Percentiles rank a stretch among this genome's conserved stretches.
phyloP scores from a whole-genome alignment of 352 stramenopile genomes.

The Globisporangium middletonii region DNA sequence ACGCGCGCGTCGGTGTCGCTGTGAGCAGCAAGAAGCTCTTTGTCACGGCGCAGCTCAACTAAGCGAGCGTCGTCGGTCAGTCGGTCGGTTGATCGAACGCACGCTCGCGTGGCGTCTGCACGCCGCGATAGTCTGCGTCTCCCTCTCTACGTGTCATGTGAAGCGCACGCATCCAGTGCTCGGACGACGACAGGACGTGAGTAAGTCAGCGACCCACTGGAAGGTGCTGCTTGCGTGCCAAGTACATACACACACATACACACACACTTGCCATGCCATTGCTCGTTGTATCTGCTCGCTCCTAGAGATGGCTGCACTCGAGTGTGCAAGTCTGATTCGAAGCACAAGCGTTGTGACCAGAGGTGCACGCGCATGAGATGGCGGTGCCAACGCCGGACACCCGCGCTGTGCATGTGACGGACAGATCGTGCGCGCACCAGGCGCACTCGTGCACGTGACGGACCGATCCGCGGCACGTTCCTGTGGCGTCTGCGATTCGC shows the following conservation, averaged over 20 bases:
- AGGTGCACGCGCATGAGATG: too few relatives aligned
- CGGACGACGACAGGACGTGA: not conserved
- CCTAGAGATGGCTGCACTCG: not conserved
- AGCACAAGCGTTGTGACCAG: not conserved
- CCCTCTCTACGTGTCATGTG: too few relatives aligned
- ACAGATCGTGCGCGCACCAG: too few relatives aligned
- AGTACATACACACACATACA: not conserved
- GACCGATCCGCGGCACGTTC: slow-evolving; percentile 5
- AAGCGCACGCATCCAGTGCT: too few relatives aligned
- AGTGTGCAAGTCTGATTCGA: too few relatives aligned
- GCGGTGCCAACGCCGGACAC: too few relatives aligned
- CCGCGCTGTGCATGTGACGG: too few relatives aligned
- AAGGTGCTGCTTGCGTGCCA: not conserved
- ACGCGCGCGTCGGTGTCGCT: slow-evolving; percentile 62
- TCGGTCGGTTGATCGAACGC: not conserved
- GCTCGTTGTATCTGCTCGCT: not conserved
- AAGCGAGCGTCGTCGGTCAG: not conserved
- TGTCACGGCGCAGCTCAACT: slow-evolving; percentile 24
- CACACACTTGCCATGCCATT: not conserved
- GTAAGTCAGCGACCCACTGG: not conserved
- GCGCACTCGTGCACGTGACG: not conserved
- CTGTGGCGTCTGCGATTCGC: slow-evolving; percentile 2
- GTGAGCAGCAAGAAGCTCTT: slow-evolving; percentile 57
- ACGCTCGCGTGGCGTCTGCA: not conserved
- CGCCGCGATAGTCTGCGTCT: not conserved